phyloP scores from a whole-genome alignment of 176 grass and related monocot species.

The Leersia perrieri region DNA sequence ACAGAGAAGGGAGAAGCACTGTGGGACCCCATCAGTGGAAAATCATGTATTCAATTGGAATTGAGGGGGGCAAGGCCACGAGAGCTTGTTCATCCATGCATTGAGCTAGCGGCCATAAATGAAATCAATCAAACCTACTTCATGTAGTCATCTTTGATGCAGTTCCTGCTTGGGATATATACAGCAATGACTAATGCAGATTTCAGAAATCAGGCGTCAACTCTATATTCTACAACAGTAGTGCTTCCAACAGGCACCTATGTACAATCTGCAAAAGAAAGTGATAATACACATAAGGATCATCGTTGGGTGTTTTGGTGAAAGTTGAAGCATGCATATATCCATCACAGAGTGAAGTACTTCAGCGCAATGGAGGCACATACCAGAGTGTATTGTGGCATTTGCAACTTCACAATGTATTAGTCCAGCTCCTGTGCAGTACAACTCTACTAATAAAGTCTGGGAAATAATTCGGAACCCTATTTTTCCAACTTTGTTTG shows the following conservation, averaged over 20 bases:
- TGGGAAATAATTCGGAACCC: not conserved
- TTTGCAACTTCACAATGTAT: not conserved
- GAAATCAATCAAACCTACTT: not conserved
- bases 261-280: not conserved
- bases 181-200: not conserved
- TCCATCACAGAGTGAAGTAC: not conserved
- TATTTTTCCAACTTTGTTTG: constrained; percentile 50
- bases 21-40: not conserved
- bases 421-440: not conserved
- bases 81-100: constrained; percentile 18
- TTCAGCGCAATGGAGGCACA: not conserved
- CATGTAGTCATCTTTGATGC: not conserved
- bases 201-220: not conserved
- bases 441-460: not conserved
- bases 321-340: not conserved
- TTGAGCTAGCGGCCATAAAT: not conserved
- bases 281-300: not conserved
- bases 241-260: constrained; percentile 2
- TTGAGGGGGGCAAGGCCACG: not conserved
- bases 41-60: constrained; percentile 4
- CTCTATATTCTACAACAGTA: constrained; percentile 2
- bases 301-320: not conserved
- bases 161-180: constrained; percentile 12
- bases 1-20: not conserved
- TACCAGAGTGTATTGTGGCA: not conserved